Conservation (phyloP, 2,329 filamentous ascomycete species). For the Fusarium neocosmosporiellum region DNA sequence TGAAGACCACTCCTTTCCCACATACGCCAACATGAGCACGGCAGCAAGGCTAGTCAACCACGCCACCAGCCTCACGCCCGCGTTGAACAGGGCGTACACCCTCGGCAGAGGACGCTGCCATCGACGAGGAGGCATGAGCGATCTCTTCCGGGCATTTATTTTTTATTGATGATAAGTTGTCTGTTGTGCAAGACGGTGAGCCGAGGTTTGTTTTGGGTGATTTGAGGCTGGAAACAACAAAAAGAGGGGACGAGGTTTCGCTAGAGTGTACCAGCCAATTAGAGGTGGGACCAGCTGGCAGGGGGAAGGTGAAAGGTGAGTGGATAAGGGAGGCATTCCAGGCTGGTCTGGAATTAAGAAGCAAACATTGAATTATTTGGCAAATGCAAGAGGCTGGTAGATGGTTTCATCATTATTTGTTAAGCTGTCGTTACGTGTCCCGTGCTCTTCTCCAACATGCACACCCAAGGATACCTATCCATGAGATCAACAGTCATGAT, state of each 20-base stretch:
- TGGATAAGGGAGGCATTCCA: slow-evolving; percentile 21
- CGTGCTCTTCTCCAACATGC: background rate
- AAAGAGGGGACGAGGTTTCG: background rate
- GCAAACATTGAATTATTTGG: background rate
- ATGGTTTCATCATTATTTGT: background rate
- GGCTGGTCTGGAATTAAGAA: slow-evolving; percentile 14
- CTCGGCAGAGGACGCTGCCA: slow-evolving; percentile 20
- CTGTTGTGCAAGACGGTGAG: background rate
- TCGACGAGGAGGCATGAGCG: slow-evolving; percentile 33
- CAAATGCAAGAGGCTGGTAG: background rate
- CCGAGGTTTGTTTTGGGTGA: background rate
- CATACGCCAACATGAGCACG: slow-evolving; percentile 47
- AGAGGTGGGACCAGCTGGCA: background rate
- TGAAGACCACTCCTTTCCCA: slow-evolving; percentile 47
- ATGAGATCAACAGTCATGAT: background rate
- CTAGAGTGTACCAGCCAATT: slow-evolving; percentile 11
- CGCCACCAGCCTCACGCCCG: slow-evolving; percentile 42
- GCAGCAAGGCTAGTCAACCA: slow-evolving; percentile 48
- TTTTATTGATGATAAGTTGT: background rate
- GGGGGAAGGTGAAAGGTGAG: background rate
- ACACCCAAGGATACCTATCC: background rate
- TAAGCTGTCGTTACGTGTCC: slow-evolving; percentile 2
- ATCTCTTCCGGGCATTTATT: background rate
- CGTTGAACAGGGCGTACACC: slow-evolving; percentile 37
- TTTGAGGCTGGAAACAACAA: slow-evolving; percentile 14